Conservation (phyloP, 176 grass and related monocot species). For the Stipa capillata region DNA sequence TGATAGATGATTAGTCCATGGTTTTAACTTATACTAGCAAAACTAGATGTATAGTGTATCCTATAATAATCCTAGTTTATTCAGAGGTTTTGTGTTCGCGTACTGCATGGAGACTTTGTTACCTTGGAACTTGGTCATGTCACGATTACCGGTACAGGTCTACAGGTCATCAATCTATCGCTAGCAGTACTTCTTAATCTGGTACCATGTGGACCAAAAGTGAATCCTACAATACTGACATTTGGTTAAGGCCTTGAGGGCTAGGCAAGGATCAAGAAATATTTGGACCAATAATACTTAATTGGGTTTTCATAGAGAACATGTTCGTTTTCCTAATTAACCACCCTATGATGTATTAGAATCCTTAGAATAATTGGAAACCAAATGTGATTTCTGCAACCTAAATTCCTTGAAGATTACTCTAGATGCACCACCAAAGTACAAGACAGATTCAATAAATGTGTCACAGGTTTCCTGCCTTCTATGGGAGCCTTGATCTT, state of each 20-base stretch:
- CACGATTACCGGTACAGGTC: not conserved
- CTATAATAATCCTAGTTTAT: not conserved
- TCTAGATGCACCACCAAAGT: not conserved
- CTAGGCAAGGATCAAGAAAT: not conserved
- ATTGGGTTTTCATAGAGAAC: not conserved
- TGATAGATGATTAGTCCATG: not conserved
- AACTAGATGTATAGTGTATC: not conserved
- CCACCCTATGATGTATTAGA: not conserved
- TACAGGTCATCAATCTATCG: not conserved
- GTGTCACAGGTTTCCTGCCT: slow-evolving; percentile 31
- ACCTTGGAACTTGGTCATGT: not conserved
- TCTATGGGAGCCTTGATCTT: slow-evolving; percentile 9
- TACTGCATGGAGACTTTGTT: not conserved
- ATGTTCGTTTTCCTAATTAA: not conserved
- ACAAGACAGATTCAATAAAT: not conserved
- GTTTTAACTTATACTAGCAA: not conserved
- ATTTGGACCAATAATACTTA: not conserved
- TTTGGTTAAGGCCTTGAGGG: not conserved
- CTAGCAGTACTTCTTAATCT: not conserved
- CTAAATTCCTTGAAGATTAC: not conserved
- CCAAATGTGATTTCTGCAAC: not conserved
- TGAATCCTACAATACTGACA: not conserved
- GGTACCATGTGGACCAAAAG: not conserved
- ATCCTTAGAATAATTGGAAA: not conserved
- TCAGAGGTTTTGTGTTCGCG: not conserved